These are phyloP conservation scores for Citrus maxima DNA, from an alignment of 345 rosid species.

Conservation along the genomic window DNA sequence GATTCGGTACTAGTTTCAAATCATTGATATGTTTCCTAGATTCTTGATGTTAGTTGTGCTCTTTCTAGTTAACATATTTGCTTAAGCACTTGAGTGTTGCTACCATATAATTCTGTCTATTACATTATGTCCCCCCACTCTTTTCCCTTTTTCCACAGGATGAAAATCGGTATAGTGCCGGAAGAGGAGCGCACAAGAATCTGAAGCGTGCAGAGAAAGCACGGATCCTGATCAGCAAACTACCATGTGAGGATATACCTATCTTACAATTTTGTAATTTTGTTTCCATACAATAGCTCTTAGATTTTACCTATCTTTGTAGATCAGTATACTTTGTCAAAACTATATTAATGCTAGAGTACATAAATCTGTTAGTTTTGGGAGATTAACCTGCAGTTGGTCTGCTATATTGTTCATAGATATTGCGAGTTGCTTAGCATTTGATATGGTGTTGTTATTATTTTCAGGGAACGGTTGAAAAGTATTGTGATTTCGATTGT, in stretches of 20 bases:
- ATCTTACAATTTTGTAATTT: background rate
- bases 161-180: conserved; percentile 83
- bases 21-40: background rate
- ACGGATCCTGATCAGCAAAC: conserved; percentile 63
- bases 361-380: background rate
- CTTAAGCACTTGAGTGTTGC: background rate
- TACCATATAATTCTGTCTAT: background rate
- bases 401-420: background rate
- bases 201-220: conserved; percentile 96
- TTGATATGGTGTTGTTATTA: background rate
- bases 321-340: background rate
- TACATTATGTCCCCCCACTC: background rate
- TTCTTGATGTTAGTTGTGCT: background rate
- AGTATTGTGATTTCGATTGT: background rate
- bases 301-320: background rate
- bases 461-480: background rate
- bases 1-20: background rate
- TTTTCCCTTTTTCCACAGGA: conserved; percentile 40
- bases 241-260: conserved; percentile 54
- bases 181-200: conserved; percentile 90
- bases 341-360: background rate
- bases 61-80: background rate
- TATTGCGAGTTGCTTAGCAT: background rate
- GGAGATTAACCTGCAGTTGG: background rate
- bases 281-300: background rate